Evolutionary conservation across 1,284 basidiomycete species (phyloP), one percentile per base, ranked within the genome.

Genomic region (Golubevia pallescens): DNA sequence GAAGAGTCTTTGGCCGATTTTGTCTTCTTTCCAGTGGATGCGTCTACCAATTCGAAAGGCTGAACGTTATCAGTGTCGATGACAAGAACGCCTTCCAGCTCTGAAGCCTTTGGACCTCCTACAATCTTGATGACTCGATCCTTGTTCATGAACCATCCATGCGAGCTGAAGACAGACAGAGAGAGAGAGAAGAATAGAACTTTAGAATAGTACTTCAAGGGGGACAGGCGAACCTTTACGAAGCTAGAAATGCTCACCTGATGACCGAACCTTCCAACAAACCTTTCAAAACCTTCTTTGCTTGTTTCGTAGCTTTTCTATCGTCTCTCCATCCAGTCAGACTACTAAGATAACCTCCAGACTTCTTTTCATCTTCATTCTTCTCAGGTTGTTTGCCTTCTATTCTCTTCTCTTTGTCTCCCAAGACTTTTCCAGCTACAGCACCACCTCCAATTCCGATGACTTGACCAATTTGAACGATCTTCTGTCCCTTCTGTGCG

Each of bases 91-190:
- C 67, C 75, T 38, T 80, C 76, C 1, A 70, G 63, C 53, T 68
- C 60, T 6, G 74, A 60, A 0, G 77, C 77, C 1, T 67, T 69
- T 1, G 77, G 77, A 1, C 77, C 77, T 32, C 77, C 77, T 1
- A 60, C 67, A 56, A 80, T 77, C 34, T 71, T 64, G 19, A 80
- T 68, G 3, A 71, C 74, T 24, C 77, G 63, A 48, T 80, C 74
- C n/a, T 65, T 21, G n/a, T 71, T 67, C 42, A 80, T 78, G 62
- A 68, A 77, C 77, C 77, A 80, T 23, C 77, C 77, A 8, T 71
- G 61, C 14, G 77, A 80, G 63, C 77, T 78, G 23, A n/a, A 19
- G 4, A 34, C 5, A 56, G 7, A 38, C 20, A n/a, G 42, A 14
- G 16, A 14, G 3, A 72, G 13, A 2, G 55, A 59, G 34, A 60